Evolutionary conservation across 2,329 filamentous ascomycete genomes (phyloP).

Genomic region (Diplodia sapinea): DNA sequence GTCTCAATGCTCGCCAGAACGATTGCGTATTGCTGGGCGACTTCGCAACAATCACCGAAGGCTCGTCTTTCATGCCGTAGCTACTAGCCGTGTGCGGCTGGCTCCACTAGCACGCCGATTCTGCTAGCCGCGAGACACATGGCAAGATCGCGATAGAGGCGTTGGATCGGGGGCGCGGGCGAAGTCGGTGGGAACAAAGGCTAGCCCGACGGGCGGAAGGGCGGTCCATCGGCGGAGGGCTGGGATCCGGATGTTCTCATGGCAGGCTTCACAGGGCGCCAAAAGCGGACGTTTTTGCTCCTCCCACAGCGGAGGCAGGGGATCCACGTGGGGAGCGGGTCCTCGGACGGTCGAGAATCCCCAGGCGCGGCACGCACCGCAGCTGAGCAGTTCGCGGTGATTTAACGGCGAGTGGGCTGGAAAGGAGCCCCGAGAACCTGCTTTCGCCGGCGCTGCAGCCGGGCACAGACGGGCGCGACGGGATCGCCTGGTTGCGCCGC

Average conservation of each 20-base stretch:
- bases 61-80: not conserved
- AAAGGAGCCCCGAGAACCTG: conserved; percentile 13
- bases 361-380: conserved; percentile 6
- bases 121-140: conserved; percentile 14
- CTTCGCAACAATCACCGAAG: conserved; percentile 1
- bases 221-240: not conserved
- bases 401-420: conserved; percentile 4
- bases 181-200: not conserved
- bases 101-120: conserved; percentile 10
- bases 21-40: not conserved
- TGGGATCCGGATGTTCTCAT: no score
- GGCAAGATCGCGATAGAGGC: conserved; percentile 1
- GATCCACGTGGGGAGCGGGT: conserved; percentile 18
- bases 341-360: not conserved
- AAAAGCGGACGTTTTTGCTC: not conserved
- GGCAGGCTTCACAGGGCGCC: not conserved
- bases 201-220: not conserved
- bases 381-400: not conserved
- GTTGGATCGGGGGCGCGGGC: not conserved
- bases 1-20: not conserved
- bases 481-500: conserved; percentile 8
- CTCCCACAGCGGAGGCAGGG: not conserved
- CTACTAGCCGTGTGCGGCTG: not conserved
- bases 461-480: conserved; percentile 26
- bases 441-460: conserved; percentile 14